These are phyloP conservation scores for Pezicula neosporulosa DNA, from an alignment of 2,329 filamentous ascomycete species.

Conservation along the genomic window DNA sequence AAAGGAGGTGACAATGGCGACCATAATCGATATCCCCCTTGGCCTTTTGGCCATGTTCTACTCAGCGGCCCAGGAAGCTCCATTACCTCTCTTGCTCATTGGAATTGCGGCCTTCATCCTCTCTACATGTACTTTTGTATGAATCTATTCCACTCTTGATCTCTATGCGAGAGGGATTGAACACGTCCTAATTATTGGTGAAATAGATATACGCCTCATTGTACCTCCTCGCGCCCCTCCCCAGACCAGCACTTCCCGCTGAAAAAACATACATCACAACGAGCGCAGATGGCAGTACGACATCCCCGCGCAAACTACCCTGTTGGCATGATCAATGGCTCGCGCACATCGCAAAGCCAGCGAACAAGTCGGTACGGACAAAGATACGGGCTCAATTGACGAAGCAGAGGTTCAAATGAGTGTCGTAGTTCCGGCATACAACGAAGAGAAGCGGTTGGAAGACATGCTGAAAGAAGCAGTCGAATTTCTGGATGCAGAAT, in stretches of 20 bases:
- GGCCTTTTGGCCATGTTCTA: slow-evolving; percentile 3
- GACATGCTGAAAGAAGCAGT: slow-evolving; percentile 91
- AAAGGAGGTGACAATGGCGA: slow-evolving; percentile 3
- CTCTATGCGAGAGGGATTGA: no score
- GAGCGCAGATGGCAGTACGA: slow-evolving; percentile 57
- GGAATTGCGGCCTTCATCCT: slow-evolving; percentile 8
- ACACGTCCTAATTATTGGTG: background rate
- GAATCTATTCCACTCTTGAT: background rate
- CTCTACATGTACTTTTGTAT: slow-evolving; percentile 13
- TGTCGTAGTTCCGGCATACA: slow-evolving; percentile 92
- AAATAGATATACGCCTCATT: slow-evolving; percentile 65
- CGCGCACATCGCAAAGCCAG: slow-evolving; percentile 52
- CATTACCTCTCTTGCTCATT: slow-evolving; percentile 12
- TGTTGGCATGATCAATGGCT: slow-evolving; percentile 85
- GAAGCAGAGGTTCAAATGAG: slow-evolving; percentile 81
- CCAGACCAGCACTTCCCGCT: slow-evolving; percentile 67
- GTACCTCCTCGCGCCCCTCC: slow-evolving; percentile 74
- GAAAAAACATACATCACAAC: slow-evolving; percentile 87
- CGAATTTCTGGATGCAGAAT: slow-evolving; percentile 74
- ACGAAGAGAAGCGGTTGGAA: slow-evolving; percentile 79
- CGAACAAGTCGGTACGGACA: slow-evolving; percentile 33
- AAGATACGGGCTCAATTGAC: slow-evolving; percentile 57
- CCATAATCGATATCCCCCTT: background rate
- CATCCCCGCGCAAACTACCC: slow-evolving; percentile 56
- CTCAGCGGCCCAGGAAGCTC: slow-evolving; percentile 8